These are phyloP conservation scores for Opeltia flavorubescens DNA, from an alignment of 495 filamentous ascomycete species.

Conservation along the genomic window DNA sequence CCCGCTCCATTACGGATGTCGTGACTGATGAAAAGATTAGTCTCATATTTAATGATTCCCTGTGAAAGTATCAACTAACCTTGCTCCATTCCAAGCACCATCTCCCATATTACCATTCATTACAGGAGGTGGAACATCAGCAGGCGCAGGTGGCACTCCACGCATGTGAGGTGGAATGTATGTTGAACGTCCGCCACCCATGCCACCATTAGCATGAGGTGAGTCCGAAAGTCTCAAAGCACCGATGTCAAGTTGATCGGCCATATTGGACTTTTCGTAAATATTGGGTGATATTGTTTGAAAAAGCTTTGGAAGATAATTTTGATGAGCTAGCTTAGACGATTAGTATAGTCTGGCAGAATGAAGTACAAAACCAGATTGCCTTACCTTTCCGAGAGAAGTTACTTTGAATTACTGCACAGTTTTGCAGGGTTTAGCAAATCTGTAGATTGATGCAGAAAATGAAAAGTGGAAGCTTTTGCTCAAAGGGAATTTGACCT, in stretches of 20 bases:
- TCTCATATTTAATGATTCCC: not conserved
- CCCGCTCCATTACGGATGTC: conserved; percentile 32
- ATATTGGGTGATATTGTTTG: too few species aligned
- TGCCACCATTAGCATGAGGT: conserved; percentile 49
- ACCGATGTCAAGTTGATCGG: conserved; percentile 88
- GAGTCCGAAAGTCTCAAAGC: conserved; percentile 63
- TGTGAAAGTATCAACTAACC: conserved; percentile 27
- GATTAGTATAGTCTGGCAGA: too few species aligned
- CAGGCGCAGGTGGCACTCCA: conserved; percentile 31
- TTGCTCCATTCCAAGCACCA: conserved; percentile 43
- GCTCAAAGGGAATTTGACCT: too few species aligned
- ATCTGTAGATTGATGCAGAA: too few species aligned
- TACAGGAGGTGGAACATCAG: conserved; percentile 27
- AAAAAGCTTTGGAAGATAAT: not conserved
- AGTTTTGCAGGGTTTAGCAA: too few species aligned
- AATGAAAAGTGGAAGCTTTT: too few species aligned
- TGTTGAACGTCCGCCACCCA: conserved; percentile 43
- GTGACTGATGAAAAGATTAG: conserved; percentile 1
- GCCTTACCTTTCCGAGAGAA: too few species aligned
- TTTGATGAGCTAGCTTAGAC: not conserved
- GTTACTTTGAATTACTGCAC: too few species aligned
- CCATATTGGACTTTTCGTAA: conserved; percentile 44
- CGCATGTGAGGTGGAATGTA: conserved; percentile 97
- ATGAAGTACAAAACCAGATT: too few species aligned
- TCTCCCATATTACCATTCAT: conserved; percentile 38